phyloP scores from a whole-genome alignment of 371 early-diverging fungal species.

The Apophysomyces sp. region DNA sequence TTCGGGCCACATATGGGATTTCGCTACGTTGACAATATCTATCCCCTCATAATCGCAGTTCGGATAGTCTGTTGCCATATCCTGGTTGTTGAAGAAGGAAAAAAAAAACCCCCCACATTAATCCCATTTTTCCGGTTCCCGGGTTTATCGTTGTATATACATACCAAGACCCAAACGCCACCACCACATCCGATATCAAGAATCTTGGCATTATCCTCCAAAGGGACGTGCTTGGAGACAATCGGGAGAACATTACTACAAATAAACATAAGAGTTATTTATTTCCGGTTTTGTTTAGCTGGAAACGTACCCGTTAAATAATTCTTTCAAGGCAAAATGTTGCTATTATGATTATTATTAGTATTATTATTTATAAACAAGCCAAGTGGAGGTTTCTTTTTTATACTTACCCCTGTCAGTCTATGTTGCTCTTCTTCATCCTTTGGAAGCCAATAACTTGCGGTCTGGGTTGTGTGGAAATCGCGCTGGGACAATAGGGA shows the following conservation, averaged over 20 bases:
- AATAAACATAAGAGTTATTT: background rate
- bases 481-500: background rate
- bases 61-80: conserved; percentile 53
- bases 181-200: conserved; percentile 29
- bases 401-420: conserved; percentile 7
- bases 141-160: too few relatives aligned
- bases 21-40: conserved; percentile 44
- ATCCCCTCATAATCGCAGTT: conserved; percentile 39
- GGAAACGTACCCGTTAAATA: background rate
- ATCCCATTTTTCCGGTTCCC: background rate
- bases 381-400: too few relatives aligned
- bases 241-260: conserved; percentile 9
- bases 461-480: conserved; percentile 1
- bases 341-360: background rate
- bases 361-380: background rate
- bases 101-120: background rate
- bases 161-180: conserved; percentile 29
- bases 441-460: conserved; percentile 13
- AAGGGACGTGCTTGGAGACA: conserved; percentile 7
- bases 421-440: conserved; percentile 12
- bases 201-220: conserved; percentile 1
- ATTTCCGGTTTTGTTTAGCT: background rate
- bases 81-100: conserved; percentile 11
- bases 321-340: conserved; percentile 10
- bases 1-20: conserved; percentile 38